These are phyloP conservation scores for Agaricus blazei DNA, from an alignment of 768 basidiomycete genomes.

Conservation along the genomic window DNA sequence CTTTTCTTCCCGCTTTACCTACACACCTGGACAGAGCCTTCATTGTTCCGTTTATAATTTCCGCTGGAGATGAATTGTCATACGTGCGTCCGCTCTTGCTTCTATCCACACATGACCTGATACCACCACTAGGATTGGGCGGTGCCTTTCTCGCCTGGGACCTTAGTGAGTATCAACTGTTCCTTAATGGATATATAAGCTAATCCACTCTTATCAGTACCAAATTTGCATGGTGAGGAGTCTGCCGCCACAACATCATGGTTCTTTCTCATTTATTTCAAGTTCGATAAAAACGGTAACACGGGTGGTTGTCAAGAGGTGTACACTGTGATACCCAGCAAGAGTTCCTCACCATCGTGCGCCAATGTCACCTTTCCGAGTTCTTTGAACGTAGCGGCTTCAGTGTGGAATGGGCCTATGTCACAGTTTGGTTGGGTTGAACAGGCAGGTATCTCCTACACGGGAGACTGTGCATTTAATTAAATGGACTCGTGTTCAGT, in stretches of 20 bases:
- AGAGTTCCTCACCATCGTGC: slow-evolving; percentile 33
- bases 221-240: slow-evolving; percentile 61
- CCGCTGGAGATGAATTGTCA: slow-evolving; percentile 38
- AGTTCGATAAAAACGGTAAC: slow-evolving; percentile 55
- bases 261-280: not conserved
- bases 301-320: slow-evolving; percentile 58
- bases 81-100: slow-evolving; percentile 34
- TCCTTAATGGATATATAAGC: not conserved
- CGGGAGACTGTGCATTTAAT: not conserved
- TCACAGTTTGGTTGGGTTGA: slow-evolving; percentile 58
- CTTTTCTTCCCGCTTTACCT: not conserved
- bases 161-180: slow-evolving; percentile 31
- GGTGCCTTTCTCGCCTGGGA: slow-evolving; percentile 56
- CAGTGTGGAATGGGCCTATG: slow-evolving; percentile 42
- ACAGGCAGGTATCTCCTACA: slow-evolving; percentile 29
- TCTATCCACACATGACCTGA: not conserved
- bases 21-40: slow-evolving; percentile 29
- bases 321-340: slow-evolving; percentile 49
- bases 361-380: slow-evolving; percentile 43
- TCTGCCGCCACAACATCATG: not conserved
- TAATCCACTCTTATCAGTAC: slow-evolving; percentile 31
- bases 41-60: slow-evolving; percentile 46
- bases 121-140: slow-evolving; percentile 41
- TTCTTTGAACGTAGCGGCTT: slow-evolving; percentile 39
- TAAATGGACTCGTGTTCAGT: slow-evolving; percentile 27